phyloP scores from a whole-genome alignment of 2,329 filamentous ascomycete species.

The Penicillium crustosum region DNA sequence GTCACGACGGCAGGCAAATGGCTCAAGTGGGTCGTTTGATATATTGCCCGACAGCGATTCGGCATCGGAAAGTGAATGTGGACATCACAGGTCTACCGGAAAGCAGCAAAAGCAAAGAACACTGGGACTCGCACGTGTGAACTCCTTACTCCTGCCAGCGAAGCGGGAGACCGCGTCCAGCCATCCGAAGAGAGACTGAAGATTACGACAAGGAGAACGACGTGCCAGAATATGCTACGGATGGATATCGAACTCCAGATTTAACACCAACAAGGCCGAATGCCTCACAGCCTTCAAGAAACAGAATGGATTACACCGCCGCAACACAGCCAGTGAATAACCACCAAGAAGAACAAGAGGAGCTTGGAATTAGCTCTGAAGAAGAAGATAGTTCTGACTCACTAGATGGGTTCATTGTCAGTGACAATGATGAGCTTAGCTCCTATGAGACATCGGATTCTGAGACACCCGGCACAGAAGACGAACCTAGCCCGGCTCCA shows the following conservation, averaged over 20 bases:
- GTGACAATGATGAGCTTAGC: constrained; percentile 41
- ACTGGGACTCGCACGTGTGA: constrained; percentile 34
- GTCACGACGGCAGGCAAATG: constrained; percentile 21
- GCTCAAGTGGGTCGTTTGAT: constrained; percentile 26
- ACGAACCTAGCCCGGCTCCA: constrained; percentile 20
- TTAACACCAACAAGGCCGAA: constrained; percentile 23
- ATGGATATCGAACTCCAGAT: constrained; percentile 13
- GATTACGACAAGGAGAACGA: constrained; percentile 40
- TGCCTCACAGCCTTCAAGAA: constrained; percentile 11
- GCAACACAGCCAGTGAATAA: constrained; percentile 15
- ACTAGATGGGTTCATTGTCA: constrained; percentile 44
- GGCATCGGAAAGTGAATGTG: constrained; percentile 17
- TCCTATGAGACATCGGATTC: constrained; percentile 34
- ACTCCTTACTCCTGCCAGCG: constrained; percentile 36
- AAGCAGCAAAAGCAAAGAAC: constrained; percentile 29
- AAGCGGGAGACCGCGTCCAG: constrained; percentile 25
- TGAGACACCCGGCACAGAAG: constrained; percentile 32
- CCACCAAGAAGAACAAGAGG: constrained; percentile 26
- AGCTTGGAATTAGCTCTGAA: constrained; percentile 32
- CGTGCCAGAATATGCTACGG: constrained; percentile 25
- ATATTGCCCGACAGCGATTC: constrained; percentile 33
- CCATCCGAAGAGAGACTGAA: constrained; percentile 27
- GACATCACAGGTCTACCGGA: constrained; percentile 10
- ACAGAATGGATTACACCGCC: constrained; percentile 13
- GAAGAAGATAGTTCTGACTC: constrained; percentile 39